These are phyloP conservation scores for Malus hybrid DNA, from an alignment of 331 rosid species.

Conservation along the genomic window DNA sequence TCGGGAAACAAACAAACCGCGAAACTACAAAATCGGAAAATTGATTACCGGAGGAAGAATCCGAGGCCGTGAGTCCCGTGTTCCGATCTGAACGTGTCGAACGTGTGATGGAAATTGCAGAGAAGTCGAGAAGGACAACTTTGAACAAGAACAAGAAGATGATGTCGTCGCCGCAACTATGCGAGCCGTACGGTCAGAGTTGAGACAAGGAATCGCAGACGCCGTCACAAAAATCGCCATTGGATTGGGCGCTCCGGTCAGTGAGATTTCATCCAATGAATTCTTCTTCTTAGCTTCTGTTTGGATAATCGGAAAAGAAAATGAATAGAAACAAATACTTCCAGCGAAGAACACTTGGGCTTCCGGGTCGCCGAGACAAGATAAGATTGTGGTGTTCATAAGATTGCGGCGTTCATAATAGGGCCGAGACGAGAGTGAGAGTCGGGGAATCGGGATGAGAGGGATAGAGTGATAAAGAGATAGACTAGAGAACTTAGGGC, in stretches of 20 bases:
- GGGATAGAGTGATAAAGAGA: no score
- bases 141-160: constrained; percentile 15
- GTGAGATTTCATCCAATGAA: not conserved
- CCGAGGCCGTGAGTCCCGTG: constrained; percentile 24
- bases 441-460: no score
- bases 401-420: no score
- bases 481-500: no score
- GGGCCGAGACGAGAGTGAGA: no score
- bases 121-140: constrained; percentile 27
- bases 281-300: not conserved
- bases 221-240: constrained; percentile 70
- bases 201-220: constrained; percentile 31
- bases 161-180: constrained; percentile 5
- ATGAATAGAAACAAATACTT: not conserved
- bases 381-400: not conserved
- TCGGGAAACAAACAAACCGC: not conserved
- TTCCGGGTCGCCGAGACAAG: not conserved
- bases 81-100: constrained; percentile 27
- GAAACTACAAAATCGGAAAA: not conserved
- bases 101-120: constrained; percentile 45
- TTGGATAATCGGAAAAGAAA: not conserved
- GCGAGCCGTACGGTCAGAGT: constrained; percentile 27
- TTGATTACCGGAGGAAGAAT: constrained; percentile 49
- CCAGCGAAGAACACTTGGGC: not conserved
- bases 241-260: not conserved